These are phyloP conservation scores for Mariannaea sp. DNA, from an alignment of 2,329 filamentous ascomycete genomes.

Conservation along the genomic window DNA sequence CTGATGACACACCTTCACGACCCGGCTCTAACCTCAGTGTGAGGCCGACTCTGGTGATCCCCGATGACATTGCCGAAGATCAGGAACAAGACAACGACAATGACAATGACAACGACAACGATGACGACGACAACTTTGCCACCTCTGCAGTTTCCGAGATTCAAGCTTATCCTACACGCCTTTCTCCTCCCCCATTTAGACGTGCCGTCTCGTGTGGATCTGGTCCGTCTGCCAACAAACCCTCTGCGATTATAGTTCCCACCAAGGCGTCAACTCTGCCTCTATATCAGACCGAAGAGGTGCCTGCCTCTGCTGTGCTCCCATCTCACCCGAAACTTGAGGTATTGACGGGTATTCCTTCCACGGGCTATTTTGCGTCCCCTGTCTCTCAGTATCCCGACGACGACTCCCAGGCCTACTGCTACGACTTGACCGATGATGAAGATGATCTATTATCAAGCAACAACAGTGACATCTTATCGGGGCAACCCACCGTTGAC, in stretches of 20 bases:
- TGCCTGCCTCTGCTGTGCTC: conserved; percentile 28
- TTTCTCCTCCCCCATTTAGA: conserved; percentile 60
- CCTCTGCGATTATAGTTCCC: conserved; percentile 34
- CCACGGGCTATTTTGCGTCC: conserved; percentile 40
- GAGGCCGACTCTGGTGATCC: conserved; percentile 42
- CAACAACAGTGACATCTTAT: conserved; percentile 44
- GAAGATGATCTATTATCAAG: conserved; percentile 46
- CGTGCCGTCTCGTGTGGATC: conserved; percentile 42
- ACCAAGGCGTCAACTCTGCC: conserved; percentile 22
- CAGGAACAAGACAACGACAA: conserved; percentile 15
- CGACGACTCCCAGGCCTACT: conserved; percentile 47
- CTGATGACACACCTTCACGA: conserved; percentile 48
- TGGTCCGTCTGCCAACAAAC: conserved; percentile 26
- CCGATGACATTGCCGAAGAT: conserved; percentile 46
- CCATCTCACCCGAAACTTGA: conserved; percentile 32
- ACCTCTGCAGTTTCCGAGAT: conserved; percentile 54
- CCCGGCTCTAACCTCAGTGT: conserved; percentile 37
- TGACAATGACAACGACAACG: conserved; percentile 62
- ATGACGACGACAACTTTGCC: conserved; percentile 69
- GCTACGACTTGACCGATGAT: conserved; percentile 53
- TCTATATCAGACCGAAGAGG: conserved; percentile 16
- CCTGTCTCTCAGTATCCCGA: conserved; percentile 46
- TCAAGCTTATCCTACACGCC: conserved; percentile 49
- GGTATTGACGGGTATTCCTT: conserved; percentile 37
- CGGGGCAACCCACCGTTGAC: conserved; percentile 30